Conservation (phyloP, 2,329 filamentous ascomycete genomes). For the Pyrenophora seminiperda region DNA sequence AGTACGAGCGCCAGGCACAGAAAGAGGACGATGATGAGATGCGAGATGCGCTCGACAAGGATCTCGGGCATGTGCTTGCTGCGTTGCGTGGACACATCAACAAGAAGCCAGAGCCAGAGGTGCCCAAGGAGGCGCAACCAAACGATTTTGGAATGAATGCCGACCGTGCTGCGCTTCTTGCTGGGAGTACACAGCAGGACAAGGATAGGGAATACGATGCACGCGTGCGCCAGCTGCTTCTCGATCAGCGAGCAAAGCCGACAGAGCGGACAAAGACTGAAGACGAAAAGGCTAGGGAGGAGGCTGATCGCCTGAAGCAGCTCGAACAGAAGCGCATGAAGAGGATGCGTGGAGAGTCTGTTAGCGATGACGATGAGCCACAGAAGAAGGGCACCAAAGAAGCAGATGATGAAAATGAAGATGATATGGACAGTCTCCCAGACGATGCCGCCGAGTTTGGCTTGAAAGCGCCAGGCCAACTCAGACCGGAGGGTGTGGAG, state of each 20-base stretch:
- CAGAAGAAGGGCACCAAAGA: conserved; percentile 47
- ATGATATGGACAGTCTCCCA: conserved; percentile 34
- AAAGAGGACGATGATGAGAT: conserved; percentile 95
- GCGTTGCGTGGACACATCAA: conserved; percentile 67
- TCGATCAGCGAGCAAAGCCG: conserved; percentile 83
- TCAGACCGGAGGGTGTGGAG: conserved; percentile 61
- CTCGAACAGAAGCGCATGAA: conserved; percentile 81
- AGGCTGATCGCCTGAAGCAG: conserved; percentile 75
- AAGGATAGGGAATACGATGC: conserved; percentile 89
- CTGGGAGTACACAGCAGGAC: conserved; percentile 65
- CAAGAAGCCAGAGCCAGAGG: conserved; percentile 52
- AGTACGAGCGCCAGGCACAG: conserved; percentile 87
- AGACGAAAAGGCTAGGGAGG: conserved; percentile 62
- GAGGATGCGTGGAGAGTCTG: conserved; percentile 85
- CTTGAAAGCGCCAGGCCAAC: conserved; percentile 60
- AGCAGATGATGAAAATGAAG: conserved; percentile 44
- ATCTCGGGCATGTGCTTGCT: conserved; percentile 74
- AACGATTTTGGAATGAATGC: conserved; percentile 59
- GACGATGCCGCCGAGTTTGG: conserved; percentile 68
- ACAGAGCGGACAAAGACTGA: conserved; percentile 80
- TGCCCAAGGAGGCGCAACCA: conserved; percentile 47
- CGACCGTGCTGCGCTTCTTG: conserved; percentile 65
- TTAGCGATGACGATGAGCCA: conserved; percentile 69
- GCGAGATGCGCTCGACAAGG: conserved; percentile 81
- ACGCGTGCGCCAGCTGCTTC: conserved; percentile 78